Evolutionary conservation across 345 rosid genomes (phyloP).

Genomic region (Erodium maritimum): DNA sequence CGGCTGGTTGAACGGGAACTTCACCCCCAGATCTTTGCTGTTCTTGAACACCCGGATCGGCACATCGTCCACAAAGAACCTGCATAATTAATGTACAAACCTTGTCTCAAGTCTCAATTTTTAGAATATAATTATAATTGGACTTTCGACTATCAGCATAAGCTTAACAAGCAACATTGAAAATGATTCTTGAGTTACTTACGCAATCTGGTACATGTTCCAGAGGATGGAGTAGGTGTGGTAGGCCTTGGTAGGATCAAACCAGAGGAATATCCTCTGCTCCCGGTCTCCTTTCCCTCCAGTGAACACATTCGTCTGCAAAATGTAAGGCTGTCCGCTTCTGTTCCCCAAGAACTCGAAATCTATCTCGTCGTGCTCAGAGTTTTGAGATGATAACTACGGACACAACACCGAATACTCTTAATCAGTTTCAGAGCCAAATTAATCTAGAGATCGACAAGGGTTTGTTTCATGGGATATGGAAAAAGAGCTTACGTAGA

Average conservation of each 20-base stretch:
- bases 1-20: slow-evolving; percentile 7
- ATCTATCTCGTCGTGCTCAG: slow-evolving; percentile 20
- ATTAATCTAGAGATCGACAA: no score
- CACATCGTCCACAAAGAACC: slow-evolving; percentile 15
- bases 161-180: no score
- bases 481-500: slow-evolving; percentile 7
- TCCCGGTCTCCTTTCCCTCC: slow-evolving; percentile 18
- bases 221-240: slow-evolving; percentile 16
- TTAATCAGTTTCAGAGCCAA: slow-evolving; percentile 1
- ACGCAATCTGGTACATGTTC: slow-evolving; percentile 20
- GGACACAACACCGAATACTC: background rate
- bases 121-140: no score
- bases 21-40: slow-evolving; percentile 13
- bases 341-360: slow-evolving; percentile 22
- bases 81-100: no score
- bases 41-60: slow-evolving; percentile 23
- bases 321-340: slow-evolving; percentile 3
- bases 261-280: slow-evolving; percentile 19
- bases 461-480: no score
- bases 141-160: no score
- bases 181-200: no score
- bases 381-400: slow-evolving; percentile 15
- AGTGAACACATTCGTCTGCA: slow-evolving; percentile 11
- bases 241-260: slow-evolving; percentile 12
- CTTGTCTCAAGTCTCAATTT: no score